These are phyloP conservation scores for Paraurostyla sp. DNA, from an alignment of 73 alveolate species.

Conservation along the genomic window DNA sequence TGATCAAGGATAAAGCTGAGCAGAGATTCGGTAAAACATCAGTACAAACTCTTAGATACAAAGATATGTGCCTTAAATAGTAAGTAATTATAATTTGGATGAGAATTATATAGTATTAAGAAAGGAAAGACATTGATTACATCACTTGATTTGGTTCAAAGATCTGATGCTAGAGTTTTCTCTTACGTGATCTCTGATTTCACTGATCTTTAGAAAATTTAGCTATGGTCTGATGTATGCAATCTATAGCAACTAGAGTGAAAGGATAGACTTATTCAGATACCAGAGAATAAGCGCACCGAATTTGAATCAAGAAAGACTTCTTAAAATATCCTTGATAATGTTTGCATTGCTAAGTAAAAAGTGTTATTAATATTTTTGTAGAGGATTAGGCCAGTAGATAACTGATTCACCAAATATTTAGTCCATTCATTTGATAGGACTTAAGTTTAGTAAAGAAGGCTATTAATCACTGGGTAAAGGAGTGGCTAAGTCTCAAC, in stretches of 20 bases:
- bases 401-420: background rate
- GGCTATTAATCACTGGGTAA: background rate
- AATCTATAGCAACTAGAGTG: slow-evolving; percentile 16
- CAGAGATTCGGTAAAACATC: slow-evolving; percentile 25
- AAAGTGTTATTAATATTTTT: background rate
- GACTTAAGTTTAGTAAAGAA: slow-evolving; percentile 11
- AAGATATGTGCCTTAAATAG: slow-evolving; percentile 41
- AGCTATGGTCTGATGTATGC: slow-evolving; percentile 51
- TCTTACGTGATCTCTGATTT: slow-evolving; percentile 14
- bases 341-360: background rate
- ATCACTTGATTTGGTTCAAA: slow-evolving; percentile 21
- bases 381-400: background rate
- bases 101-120: slow-evolving; percentile 12
- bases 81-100: background rate
- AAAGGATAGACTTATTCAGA: slow-evolving; percentile 5
- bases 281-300: slow-evolving; percentile 13
- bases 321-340: background rate
- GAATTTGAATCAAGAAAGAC: slow-evolving; percentile 34
- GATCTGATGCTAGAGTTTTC: slow-evolving; percentile 21
- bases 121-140: background rate
- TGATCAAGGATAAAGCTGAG: slow-evolving; percentile 20
- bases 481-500: slow-evolving; percentile 1
- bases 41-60: background rate
- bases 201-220: background rate
- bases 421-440: background rate